A percentile compares a stretch with the other conserved stretches of the same genome.
Conservation (phyloP, 2,329 filamentous ascomycete genomes). For the Neonectria punicea region DNA sequence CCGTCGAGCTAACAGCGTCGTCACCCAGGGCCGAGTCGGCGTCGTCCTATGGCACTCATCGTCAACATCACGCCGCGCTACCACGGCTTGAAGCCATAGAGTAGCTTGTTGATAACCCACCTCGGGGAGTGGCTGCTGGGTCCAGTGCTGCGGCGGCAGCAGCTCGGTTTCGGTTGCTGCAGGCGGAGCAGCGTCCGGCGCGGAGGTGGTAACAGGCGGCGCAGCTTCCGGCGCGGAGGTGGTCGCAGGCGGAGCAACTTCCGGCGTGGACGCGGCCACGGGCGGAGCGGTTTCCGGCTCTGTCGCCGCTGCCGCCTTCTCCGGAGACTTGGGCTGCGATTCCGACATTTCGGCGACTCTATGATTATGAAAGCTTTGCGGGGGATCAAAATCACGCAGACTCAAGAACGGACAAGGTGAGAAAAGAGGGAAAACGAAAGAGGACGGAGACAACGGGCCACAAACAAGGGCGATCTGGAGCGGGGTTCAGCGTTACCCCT, state of each 20-base stretch:
- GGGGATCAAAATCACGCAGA: neutral
- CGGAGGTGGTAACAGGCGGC: neutral
- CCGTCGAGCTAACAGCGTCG: slow-evolving; percentile 27
- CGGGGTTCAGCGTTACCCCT: neutral
- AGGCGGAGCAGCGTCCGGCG: neutral
- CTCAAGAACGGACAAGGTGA: neutral
- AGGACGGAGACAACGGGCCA: neutral
- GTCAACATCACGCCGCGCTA: neutral
- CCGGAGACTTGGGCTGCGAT: neutral
- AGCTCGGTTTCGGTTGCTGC: slow-evolving; percentile 6
- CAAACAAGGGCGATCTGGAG: neutral
- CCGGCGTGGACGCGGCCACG: neutral
- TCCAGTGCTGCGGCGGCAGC: slow-evolving; percentile 20
- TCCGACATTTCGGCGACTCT: neutral
- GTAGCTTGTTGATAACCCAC: neutral
- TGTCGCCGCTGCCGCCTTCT: neutral
- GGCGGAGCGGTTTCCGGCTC: neutral
- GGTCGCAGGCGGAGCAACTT: neutral
- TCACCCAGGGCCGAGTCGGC: slow-evolving; percentile 29
- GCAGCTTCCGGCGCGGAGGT: neutral
- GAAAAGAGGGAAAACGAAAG: neutral
- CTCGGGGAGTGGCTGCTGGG: slow-evolving; percentile 10
- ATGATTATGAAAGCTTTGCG: neutral
- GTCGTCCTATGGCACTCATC: slow-evolving; percentile 6
- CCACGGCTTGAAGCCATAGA: neutral